Evolutionary conservation across 1,284 basidiomycete species (phyloP), one percentile per base, ranked within the genome.

Genomic region (Ceraceosorus guamensis): DNA sequence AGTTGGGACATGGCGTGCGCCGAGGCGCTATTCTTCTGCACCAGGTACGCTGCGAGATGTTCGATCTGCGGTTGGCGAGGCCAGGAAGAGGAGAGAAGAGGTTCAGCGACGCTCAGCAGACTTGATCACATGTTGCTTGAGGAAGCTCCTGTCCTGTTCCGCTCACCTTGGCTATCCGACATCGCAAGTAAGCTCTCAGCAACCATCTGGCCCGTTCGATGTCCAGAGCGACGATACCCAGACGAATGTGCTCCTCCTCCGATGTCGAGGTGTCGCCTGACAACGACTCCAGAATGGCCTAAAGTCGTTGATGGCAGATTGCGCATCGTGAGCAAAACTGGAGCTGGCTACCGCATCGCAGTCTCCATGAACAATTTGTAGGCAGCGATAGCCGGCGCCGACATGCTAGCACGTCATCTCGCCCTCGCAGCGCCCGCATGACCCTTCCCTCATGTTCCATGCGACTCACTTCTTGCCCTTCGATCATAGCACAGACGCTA

Each of bases 161-260:
- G 41, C 57, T 33, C 39, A 66, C 56, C 55, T 68, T 68, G 31
- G 60, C 60, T 30, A 75, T 53, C 5, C 73, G 55, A 1, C 56
- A 45, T 4, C 73, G 56, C 18, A 75, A 48, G 34, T 68, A 67
- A 39, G 63, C 60, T 32, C 66, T 63, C 13, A 76, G 46, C 14
- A 76, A 56, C 72, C 72, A 76, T 14, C 65, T 65, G 24, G 62
- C 59, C 5, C 73, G 52, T 49, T 76, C 73, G 30, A 73, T 54
- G 62, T 76, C 73, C 10, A 76, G 62, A 52, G 67, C 65, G 14
- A 76, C 73, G n/a, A 75, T 52, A 45, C 62, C 66, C 24, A 76
- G 60, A 0, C 73, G 65, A 31, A 76, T 48, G 44, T 68, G 67
- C 45, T 76, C 73, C 46, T 76, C 73, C 13, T 75, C 73, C n/a